These are phyloP conservation scores for Penicillium occitanis DNA, from an alignment of 2,329 filamentous ascomycete genomes.

Conservation along the genomic window DNA sequence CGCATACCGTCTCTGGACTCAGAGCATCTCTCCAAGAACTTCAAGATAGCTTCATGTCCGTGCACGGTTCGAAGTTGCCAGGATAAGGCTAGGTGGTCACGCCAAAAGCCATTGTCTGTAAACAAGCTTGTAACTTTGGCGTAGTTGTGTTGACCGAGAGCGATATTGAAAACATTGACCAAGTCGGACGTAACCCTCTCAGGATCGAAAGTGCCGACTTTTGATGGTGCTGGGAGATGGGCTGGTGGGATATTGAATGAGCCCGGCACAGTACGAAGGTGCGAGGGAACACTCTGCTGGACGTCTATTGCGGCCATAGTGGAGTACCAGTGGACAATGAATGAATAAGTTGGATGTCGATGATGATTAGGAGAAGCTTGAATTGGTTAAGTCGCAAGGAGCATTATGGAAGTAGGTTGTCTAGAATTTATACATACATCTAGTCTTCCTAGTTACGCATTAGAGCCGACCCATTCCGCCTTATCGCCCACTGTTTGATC, in stretches of 20 bases:
- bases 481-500: background rate
- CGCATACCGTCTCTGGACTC: conserved; percentile 39
- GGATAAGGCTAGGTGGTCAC: conserved; percentile 58
- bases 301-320: background rate
- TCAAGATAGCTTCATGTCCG: conserved; percentile 42
- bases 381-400: background rate
- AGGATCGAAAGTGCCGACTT: conserved; percentile 41
- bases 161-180: conserved; percentile 42
- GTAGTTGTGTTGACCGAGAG: conserved; percentile 37
- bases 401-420: background rate
- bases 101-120: conserved; percentile 55
- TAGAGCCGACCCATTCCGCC: background rate
- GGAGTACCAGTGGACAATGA: background rate
- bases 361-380: background rate
- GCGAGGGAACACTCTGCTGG: background rate
- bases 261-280: conserved; percentile 48
- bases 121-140: conserved; percentile 46
- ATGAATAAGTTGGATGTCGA: background rate
- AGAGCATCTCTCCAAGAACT: background rate
- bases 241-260: conserved; percentile 54
- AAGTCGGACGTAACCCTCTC: conserved; percentile 37
- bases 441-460: background rate
- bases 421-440: background rate
- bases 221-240: conserved; percentile 42
- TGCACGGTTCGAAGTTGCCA: conserved; percentile 58